Evolutionary conservation across 805 yeast genomes (phyloP), one percentile per base, ranked within the genome.

Genomic region (Ogataea naganishii): DNA sequence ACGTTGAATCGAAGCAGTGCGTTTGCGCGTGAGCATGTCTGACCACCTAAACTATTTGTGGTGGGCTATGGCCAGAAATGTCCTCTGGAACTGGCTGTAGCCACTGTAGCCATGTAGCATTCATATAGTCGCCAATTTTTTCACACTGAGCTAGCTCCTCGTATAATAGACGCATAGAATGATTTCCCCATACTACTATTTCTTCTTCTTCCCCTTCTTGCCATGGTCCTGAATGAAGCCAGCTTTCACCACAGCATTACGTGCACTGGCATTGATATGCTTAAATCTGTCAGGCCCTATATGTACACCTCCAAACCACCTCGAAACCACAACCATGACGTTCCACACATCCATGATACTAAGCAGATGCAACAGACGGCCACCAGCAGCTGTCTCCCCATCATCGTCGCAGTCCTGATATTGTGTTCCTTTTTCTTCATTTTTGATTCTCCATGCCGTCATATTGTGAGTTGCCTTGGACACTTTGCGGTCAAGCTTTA

Each of bases 381-480:
- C 75, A 7, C 98, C 98, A 1, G 97, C 95, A 1, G 97, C 97
- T 0, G 94, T 69, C 49, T 92, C 98, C 3, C 98, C 98, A 49
- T 89, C 98, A 51, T 92, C 97, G 47, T 92, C 96, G 43, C 83
- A 86, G 44, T 92, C 96, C 44, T 83, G 92, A 27, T 65, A 69
- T 21, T 68, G 63, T 0, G 74, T 69, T 0, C 77, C 83, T 13
- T 64, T 61, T 1, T 47, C 57, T 1, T 48, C 52, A n/a, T 66
- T 51, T 33, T 64, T 64, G 3, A 92, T 79, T 38, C 97, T 61
- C 80, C 89, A 88, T 0, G 95, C 92, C 11, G 75, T 70, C 77
- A 92, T 92, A 37, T 79, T 78, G 53, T 89, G 97, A 1, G 69
- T 51, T 0, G 96, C 78, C 37, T 69, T 66, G 6, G 75, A 52